phyloP scores from a whole-genome alignment of 495 filamentous ascomycete species.

The Cryomyces antarcticus region DNA sequence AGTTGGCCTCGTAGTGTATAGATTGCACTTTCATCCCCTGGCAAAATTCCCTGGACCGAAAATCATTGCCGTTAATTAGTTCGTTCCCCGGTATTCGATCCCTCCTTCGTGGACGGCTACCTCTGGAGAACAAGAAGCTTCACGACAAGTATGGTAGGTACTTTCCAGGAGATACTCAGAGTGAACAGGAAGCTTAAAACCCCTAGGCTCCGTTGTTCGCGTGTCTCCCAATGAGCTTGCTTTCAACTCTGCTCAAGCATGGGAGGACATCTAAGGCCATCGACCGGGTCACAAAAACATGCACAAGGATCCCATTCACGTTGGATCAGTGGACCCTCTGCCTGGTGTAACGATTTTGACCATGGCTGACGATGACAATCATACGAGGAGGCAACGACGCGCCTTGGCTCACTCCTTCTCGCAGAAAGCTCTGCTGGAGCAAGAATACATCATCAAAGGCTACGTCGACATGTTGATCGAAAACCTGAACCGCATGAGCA shows the following conservation, averaged over 20 bases:
- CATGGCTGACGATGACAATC: slow-evolving; percentile 14
- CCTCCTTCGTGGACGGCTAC: slow-evolving; percentile 9
- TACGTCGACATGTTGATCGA: slow-evolving; percentile 15
- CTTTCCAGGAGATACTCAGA: too few species aligned
- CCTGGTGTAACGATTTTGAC: slow-evolving; percentile 16
- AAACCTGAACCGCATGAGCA: slow-evolving; percentile 8
- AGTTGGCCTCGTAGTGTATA: slow-evolving; percentile 5
- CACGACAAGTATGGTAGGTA: slow-evolving; percentile 13
- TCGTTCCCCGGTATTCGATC: slow-evolving; percentile 6
- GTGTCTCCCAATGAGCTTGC: slow-evolving; percentile 14
- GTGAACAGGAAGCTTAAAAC: too few species aligned
- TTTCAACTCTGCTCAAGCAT: slow-evolving; percentile 11
- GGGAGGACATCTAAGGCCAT: slow-evolving; percentile 14
- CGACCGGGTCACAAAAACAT: slow-evolving; percentile 9
- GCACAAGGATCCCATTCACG: slow-evolving; percentile 17
- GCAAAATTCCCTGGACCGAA: slow-evolving; percentile 12
- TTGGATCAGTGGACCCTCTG: slow-evolving; percentile 13
- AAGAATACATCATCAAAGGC: slow-evolving; percentile 14
- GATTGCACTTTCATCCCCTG: slow-evolving; percentile 11
- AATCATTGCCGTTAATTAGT: slow-evolving; percentile 8
- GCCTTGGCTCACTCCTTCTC: slow-evolving; percentile 14
- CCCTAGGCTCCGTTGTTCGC: slow-evolving; percentile 6
- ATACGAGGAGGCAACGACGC: slow-evolving; percentile 12
- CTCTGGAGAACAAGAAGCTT: slow-evolving; percentile 9
- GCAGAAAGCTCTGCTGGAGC: slow-evolving; percentile 14